A percentile compares a stretch with the other conserved stretches of the same genome.
These are phyloP conservation scores for Taphrina pruni DNA, from an alignment of 1,139 yeast genomes.

Conservation along the genomic window DNA sequence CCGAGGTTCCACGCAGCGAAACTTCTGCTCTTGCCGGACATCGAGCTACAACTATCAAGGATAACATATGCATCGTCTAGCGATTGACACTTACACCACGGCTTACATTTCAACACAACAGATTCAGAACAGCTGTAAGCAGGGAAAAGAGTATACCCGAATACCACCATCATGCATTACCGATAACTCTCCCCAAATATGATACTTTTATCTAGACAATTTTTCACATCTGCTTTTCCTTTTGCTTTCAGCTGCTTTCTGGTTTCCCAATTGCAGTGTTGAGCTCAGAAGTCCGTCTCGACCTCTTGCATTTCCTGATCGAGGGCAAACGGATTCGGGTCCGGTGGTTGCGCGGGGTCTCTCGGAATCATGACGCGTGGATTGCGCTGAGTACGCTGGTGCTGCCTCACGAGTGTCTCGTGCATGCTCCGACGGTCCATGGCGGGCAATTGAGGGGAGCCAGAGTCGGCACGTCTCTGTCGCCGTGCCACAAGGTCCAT, in stretches of 20 bases:
- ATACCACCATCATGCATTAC: not conserved
- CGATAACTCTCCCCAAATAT: not conserved
- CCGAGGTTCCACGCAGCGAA: too few relatives aligned
- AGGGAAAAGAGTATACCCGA: not conserved
- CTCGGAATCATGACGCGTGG: conserved; percentile 7
- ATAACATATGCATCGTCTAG: too few relatives aligned
- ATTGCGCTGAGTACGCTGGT: conserved; percentile 11
- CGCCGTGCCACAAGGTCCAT: conserved; percentile 19
- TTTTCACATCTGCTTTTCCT: not conserved
- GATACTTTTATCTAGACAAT: not conserved
- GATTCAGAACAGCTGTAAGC: too few relatives aligned
- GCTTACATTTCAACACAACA: too few relatives aligned
- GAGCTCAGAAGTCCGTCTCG: conserved; percentile 1
- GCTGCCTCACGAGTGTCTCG: conserved; percentile 20
- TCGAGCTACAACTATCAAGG: too few relatives aligned
- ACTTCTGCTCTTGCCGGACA: too few relatives aligned
- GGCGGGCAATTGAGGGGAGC: conserved; percentile 6
- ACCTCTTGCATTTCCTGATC: conserved; percentile 22
- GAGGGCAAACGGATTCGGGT: conserved; percentile 3
- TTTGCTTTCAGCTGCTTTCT: not conserved
- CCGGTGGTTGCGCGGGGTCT: not conserved
- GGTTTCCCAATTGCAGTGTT: not conserved
- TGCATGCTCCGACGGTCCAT: conserved; percentile 13
- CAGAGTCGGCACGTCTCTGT: conserved; percentile 2
- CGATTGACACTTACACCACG: too few relatives aligned